Evolutionary conservation across 352 stramenopile species (phyloP), one percentile per base, ranked within the genome.

Genomic region (Pythium pyrilobum): DNA sequence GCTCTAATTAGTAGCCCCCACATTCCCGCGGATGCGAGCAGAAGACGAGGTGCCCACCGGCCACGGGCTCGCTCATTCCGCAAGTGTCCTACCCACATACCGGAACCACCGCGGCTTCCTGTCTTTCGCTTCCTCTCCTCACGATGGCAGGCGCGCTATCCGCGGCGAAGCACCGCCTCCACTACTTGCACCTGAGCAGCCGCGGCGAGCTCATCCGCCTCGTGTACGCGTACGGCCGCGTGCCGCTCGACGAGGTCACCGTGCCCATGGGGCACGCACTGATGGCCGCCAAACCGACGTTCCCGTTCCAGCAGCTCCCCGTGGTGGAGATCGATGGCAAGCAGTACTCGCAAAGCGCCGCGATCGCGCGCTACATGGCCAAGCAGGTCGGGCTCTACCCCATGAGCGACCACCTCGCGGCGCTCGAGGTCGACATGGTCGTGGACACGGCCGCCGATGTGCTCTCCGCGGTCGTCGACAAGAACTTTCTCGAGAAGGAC

Each of bases 151-250:
- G 31, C 31, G 31, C 40, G 32, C 32, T 24, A 21, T 28, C 21
- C 3, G 47, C 45, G 15, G n/a, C 39, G 12, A 47, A 39, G 37
- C 52, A 66, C 40, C 50, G 56, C 2, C 54, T 83, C 32, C 53
- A 62, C 31, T 83, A 83, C 52, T 81, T 81, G 36, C 33, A 76
- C 54, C 44, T 74, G 39, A 60, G 70, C 18, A 72, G 55, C 24
- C 70, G 72, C 38, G 72, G 34, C 12, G 72, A 83, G 69, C 40
- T 80, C 44, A 50, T 72, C 12, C 67, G 72, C 12, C 61, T 83
- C 16, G 47, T 71, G 20, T 76, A 72, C 33, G 55, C 59, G 9
- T 72, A 70, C 23, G 72, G 71, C 3, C 41, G 62, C 27, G 47
- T 81, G 36, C 62, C 67, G 25, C 64, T 79, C 16, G 68, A 74